These are phyloP conservation scores for Tylopilus cervinicoccineus DNA, from an alignment of 768 basidiomycete genomes.

Conservation along the genomic window DNA sequence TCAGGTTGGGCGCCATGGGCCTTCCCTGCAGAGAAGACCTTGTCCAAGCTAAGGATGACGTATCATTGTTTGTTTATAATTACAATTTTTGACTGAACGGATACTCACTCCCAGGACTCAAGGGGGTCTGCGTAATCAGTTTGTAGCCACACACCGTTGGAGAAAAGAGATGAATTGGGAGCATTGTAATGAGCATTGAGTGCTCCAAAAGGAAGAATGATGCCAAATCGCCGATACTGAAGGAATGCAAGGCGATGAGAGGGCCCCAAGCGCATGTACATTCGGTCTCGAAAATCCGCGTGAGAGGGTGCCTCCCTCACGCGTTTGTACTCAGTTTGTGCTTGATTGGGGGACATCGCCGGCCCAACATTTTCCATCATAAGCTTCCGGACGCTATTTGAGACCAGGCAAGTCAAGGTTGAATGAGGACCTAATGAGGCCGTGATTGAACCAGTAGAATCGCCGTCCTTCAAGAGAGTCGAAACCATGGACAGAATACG, in stretches of 20 bases:
- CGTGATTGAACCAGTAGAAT: background rate
- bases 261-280: slow-evolving; percentile 37
- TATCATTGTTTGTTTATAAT: background rate
- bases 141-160: slow-evolving; percentile 43
- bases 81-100: background rate
- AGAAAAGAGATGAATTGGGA: slow-evolving; percentile 46
- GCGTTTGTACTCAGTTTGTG: slow-evolving; percentile 31
- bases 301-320: slow-evolving; percentile 35
- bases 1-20: slow-evolving; percentile 37
- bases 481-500: slow-evolving; percentile 19
- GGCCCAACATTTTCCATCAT: slow-evolving; percentile 14
- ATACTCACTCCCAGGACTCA: slow-evolving; percentile 46
- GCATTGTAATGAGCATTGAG: slow-evolving; percentile 36
- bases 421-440: slow-evolving; percentile 13
- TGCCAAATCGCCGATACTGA: slow-evolving; percentile 37
- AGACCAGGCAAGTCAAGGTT: slow-evolving; percentile 14
- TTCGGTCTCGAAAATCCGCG: slow-evolving; percentile 41
- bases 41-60: slow-evolving; percentile 30
- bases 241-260: slow-evolving; percentile 43
- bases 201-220: slow-evolving; percentile 49
- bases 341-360: slow-evolving; percentile 18
- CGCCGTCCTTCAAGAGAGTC: slow-evolving; percentile 9
- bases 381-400: slow-evolving; percentile 5
- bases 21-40: slow-evolving; percentile 37
- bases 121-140: slow-evolving; percentile 42